Evolutionary conservation across 2,329 filamentous ascomycete genomes (phyloP).

Genomic region (Bertia moriformis): DNA sequence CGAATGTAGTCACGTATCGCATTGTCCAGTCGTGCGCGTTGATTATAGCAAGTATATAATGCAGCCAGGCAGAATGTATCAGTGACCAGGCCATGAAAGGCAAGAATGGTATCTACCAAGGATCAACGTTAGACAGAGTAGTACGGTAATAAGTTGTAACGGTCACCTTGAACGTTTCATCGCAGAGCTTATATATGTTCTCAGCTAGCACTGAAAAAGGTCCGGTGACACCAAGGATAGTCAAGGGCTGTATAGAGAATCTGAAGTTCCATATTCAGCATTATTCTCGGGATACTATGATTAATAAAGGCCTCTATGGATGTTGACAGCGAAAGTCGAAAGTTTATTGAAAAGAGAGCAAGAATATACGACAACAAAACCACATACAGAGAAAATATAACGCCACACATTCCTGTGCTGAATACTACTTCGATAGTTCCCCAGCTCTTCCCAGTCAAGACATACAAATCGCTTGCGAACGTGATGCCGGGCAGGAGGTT

Average conservation of each 20-base stretch:
- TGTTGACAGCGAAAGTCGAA: no score
- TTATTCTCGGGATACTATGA: no score
- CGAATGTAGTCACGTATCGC: conserved; percentile 55
- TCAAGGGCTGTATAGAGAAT: conserved; percentile 46
- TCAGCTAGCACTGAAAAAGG: conserved; percentile 55
- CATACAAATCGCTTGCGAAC: conserved; percentile 50
- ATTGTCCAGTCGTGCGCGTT: conserved; percentile 60
- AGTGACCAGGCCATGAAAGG: conserved; percentile 55
- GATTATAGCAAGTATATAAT: conserved; percentile 46
- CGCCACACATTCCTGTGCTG: conserved; percentile 47
- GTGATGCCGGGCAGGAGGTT: conserved; percentile 54
- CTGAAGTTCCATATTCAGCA: no score
- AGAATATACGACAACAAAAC: conserved; percentile 14
- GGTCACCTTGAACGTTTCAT: conserved; percentile 33
- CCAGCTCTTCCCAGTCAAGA: conserved; percentile 46
- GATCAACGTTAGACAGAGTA: conserved; percentile 24
- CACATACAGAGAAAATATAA: conserved; percentile 49
- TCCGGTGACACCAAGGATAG: conserved; percentile 50
- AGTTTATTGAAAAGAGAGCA: not conserved
- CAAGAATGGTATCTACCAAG: no score
- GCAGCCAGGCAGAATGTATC: conserved; percentile 52
- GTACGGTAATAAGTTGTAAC: not conserved
- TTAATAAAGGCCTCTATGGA: no score
- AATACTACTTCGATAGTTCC: conserved; percentile 55
- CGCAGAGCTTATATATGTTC: conserved; percentile 46